Conservation (phyloP, 192 early-diverging fungal genomes). For the Entophlyctis luteolus region DNA sequence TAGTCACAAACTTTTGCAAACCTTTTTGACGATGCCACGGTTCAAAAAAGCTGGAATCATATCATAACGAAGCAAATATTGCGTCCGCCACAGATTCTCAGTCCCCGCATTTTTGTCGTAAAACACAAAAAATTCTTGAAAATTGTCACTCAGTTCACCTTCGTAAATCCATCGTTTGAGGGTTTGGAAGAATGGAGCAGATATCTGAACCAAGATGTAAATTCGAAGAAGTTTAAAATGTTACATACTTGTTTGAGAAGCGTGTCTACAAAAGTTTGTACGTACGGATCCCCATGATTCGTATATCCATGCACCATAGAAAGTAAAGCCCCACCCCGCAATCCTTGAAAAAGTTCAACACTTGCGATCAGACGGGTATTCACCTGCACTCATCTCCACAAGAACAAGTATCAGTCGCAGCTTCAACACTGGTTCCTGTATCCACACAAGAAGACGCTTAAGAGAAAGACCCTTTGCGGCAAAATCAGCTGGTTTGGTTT, state of each 20-base stretch:
- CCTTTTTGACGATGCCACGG: constrained; percentile 73
- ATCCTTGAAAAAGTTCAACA: constrained; percentile 22
- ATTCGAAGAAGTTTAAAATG: no score
- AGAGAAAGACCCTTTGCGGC: constrained; percentile 63
- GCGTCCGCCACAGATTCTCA: constrained; percentile 78
- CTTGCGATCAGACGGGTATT: background rate
- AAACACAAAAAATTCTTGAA: constrained; percentile 86
- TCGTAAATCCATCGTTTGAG: constrained; percentile 88
- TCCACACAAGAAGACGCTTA: constrained; percentile 84
- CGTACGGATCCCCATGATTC: constrained; percentile 89
- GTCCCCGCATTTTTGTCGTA: constrained; percentile 48
- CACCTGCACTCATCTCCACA: constrained; percentile 46
- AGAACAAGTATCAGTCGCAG: constrained; percentile 72
- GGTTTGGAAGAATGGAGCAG: constrained; percentile 87
- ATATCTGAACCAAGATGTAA: constrained; percentile 42
- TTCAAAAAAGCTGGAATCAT: constrained; percentile 88
- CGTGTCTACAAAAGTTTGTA: constrained; percentile 68
- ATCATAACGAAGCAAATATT: constrained; percentile 68
- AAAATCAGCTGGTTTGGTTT: background rate
- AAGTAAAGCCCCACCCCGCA: constrained; percentile 68
- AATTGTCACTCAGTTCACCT: constrained; percentile 89
- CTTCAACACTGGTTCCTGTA: constrained; percentile 68
- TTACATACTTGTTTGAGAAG: constrained; percentile 72
- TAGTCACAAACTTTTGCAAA: constrained; percentile 15
- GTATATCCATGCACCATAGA: constrained; percentile 76